phyloP scores from a whole-genome alignment of 2,329 filamentous ascomycete species.

The Purpureocillium lavendulum region DNA sequence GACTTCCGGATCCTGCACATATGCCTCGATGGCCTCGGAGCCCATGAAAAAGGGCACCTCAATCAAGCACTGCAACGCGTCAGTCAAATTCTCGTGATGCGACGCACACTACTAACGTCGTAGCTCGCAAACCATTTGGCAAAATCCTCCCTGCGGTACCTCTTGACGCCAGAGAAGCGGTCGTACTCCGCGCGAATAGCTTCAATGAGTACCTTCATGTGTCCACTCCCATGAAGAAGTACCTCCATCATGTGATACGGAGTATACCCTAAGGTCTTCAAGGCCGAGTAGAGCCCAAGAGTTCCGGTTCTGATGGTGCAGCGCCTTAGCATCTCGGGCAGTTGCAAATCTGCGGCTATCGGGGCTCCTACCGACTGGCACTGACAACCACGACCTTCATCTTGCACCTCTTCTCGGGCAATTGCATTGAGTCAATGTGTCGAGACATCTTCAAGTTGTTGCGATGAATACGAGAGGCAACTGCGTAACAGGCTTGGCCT shows the following conservation, averaged over 20 bases:
- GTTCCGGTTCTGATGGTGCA: no score
- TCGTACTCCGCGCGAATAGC: conserved; percentile 20
- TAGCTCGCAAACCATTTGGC: no score
- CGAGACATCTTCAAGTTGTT: conserved; percentile 21
- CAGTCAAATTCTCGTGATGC: no score
- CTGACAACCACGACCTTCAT: conserved; percentile 28
- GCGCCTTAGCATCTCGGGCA: no score
- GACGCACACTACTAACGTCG: no score
- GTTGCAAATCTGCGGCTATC: not conserved
- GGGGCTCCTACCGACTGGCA: conserved; percentile 20
- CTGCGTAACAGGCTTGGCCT: no score
- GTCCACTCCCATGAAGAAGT: conserved; percentile 17
- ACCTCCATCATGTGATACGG: no score
- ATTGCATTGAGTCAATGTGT: conserved; percentile 23
- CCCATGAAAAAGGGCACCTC: conserved; percentile 17
- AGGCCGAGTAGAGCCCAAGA: no score
- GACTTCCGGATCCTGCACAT: conserved; percentile 24
- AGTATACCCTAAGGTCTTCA: no score
- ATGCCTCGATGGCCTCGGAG: conserved; percentile 11
- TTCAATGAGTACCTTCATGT: conserved; percentile 19
- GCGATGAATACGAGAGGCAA: no score
- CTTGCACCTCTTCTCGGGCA: conserved; percentile 17
- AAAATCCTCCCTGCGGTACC: not conserved
- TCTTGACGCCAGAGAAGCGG: conserved; percentile 1
- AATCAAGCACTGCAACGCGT: conserved; percentile 4